phyloP scores from a whole-genome alignment of 1,284 basidiomycete species.

The Sporisorium exsertum region DNA sequence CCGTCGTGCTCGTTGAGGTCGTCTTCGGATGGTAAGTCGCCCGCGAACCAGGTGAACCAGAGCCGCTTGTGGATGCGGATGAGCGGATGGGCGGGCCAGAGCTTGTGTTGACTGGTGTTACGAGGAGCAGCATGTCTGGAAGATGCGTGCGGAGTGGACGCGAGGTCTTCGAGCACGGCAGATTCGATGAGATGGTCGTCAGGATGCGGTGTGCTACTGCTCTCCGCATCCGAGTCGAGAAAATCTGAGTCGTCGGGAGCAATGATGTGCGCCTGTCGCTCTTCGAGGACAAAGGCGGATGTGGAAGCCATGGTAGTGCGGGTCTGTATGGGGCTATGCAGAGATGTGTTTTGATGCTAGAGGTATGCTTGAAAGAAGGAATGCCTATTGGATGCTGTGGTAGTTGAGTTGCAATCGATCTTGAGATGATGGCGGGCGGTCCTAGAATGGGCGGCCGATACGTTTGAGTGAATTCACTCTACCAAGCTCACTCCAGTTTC shows the following conservation, averaged over 20 bases:
- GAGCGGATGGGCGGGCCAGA: constrained; percentile 52
- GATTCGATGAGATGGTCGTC: constrained; percentile 38
- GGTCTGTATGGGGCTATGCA: not conserved
- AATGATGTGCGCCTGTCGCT: constrained; percentile 33
- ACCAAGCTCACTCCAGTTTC: not conserved
- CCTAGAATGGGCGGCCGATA: no score
- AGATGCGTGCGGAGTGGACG: not conserved
- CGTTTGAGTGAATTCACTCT: not conserved
- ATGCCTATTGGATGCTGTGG: not conserved
- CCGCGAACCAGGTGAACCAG: constrained; percentile 60
- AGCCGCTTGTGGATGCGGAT: constrained; percentile 59
- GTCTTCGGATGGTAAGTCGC: constrained; percentile 34
- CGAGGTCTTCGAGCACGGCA: constrained; percentile 27
- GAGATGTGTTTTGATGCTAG: not conserved
- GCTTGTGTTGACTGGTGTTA: constrained; percentile 5
- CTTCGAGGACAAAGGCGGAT: constrained; percentile 34
- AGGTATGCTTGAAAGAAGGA: not conserved
- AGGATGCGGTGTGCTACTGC: constrained; percentile 8
- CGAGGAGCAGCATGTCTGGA: not conserved
- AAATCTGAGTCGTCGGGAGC: constrained; percentile 63
- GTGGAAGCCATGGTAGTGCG: constrained; percentile 37
- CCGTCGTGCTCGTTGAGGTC: constrained; percentile 42
- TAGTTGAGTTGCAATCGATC: no score
- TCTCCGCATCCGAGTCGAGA: constrained; percentile 55
- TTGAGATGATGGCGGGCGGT: not conserved